Evolutionary conservation across 306 rosid species (phyloP).

Genomic region (Quercus wislizeni): DNA sequence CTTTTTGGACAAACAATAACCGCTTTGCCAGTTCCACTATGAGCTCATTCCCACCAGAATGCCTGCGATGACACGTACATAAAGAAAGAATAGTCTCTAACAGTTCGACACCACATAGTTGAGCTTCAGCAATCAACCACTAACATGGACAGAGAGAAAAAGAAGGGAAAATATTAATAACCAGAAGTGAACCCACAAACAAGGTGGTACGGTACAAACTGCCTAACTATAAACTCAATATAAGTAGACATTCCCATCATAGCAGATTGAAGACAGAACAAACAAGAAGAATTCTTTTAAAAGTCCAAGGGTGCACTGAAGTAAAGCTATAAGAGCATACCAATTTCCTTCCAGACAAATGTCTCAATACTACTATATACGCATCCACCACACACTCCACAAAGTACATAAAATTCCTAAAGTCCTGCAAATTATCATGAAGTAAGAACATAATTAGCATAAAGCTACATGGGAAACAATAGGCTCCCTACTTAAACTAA

Average conservation of each 20-base stretch:
- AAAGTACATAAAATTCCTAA: slow-evolving; percentile 48
- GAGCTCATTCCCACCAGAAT: slow-evolving; percentile 53
- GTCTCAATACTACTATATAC: slow-evolving; percentile 57
- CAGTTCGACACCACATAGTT: slow-evolving; percentile 62
- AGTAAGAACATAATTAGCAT: slow-evolving; percentile 10
- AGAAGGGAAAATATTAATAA: background rate
- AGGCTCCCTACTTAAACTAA: slow-evolving; percentile 6
- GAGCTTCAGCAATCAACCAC: slow-evolving; percentile 68
- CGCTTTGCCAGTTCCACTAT: slow-evolving; percentile 61
- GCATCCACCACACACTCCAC: slow-evolving; percentile 68
- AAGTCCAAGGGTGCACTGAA: background rate
- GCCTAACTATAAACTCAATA: too few relatives aligned
- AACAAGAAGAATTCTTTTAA: background rate
- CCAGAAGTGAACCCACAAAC: slow-evolving; percentile 11
- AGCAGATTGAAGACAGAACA: background rate
- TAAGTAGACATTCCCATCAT: background rate
- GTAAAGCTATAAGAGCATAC: slow-evolving; percentile 43
- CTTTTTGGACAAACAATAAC: slow-evolving; percentile 64
- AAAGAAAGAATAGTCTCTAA: slow-evolving; percentile 57
- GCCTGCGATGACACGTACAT: slow-evolving; percentile 47
- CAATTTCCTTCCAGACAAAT: slow-evolving; percentile 48
- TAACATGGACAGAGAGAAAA: slow-evolving; percentile 23
- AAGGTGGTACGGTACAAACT: background rate
- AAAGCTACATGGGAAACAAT: background rate
- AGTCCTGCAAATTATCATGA: slow-evolving; percentile 49